Base-by-base conservation (phyloP, 2,329 filamentous ascomycete species). In the Penicillium corylophilum region DNA sequence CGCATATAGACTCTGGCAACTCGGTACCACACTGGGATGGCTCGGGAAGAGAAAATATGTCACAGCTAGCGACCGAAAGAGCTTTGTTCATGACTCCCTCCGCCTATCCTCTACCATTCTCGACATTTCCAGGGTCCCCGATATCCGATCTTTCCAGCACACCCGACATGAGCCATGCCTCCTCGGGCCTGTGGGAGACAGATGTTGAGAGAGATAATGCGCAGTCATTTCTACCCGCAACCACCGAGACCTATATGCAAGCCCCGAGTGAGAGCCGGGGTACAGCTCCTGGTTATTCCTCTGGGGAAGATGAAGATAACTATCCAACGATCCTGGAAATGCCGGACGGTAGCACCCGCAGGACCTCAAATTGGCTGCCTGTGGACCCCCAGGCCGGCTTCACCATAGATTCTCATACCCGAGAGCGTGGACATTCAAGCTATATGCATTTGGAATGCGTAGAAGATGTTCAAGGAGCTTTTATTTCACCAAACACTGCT, bases 311-410 rank as follows among this genome's bases (percentile, higher is more conserved):
- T 2, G 49, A 53, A 5, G 57, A 59, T 1, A 54, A 59, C 0
- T 53, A 15, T 18, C 51, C 63, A 5, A 65, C 60, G 23, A 62
- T 61, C 9, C 56, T 69, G 22, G 66, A 69, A 48, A 69, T 69
- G 67, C 67, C 67, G 3, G 67, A 69, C 44, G 67, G 67, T 0
- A 64, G 56, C 26, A 68, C 62, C 8, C 66, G 67, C 20, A 53
- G 63, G 33, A 67, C 65, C 2, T 50, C 61, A 9, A 69, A 69
- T 44, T 69, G 67, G 67, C 51, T 69, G 2, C 66, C 66, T 3
- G 66, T 69, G 6, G 66, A 69, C 41, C 59, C 64, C 1, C 51
- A 59, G 24, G 66, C 60, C 4, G 66, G 62, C 1, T 66, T 67
- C 33, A 68, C 64, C 5, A 67, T 69, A 42, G 57, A 52, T 29